Conservation (phyloP, 768 basidiomycete species). For the Flagelloscypha sp. region DNA sequence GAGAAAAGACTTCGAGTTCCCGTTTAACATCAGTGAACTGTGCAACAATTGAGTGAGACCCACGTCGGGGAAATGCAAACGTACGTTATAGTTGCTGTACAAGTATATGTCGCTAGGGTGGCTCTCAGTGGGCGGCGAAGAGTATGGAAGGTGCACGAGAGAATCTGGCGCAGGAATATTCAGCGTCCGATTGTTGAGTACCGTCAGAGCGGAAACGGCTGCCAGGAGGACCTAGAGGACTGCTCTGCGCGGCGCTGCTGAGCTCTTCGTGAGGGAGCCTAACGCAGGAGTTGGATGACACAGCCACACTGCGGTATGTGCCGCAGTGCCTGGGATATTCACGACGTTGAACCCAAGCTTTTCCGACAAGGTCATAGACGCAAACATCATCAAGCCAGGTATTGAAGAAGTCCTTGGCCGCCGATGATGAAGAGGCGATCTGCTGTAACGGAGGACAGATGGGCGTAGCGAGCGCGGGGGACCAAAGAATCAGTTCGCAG, state of each 20-base stretch:
- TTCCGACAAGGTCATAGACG: constrained; percentile 70
- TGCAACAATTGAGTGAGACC: constrained; percentile 8
- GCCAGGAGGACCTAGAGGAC: constrained; percentile 46
- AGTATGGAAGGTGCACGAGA: constrained; percentile 69
- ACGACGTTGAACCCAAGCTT: constrained; percentile 72
- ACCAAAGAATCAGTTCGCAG: constrained; percentile 36
- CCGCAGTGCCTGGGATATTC: constrained; percentile 91
- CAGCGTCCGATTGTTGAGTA: constrained; percentile 28
- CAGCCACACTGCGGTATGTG: constrained; percentile 90
- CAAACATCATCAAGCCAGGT: constrained; percentile 92
- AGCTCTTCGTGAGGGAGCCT: constrained; percentile 60
- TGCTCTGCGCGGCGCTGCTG: constrained; percentile 29
- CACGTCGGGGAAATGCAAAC: constrained; percentile 17
- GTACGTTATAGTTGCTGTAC: constrained; percentile 94
- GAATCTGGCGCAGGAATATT: constrained; percentile 51
- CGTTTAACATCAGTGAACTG: constrained; percentile 94
- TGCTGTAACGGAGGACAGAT: constrained; percentile 80
- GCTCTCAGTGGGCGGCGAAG: constrained; percentile 60
- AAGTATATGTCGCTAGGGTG: constrained; percentile 81
- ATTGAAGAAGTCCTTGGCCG: constrained; percentile 89
- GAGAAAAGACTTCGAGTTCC: constrained; percentile 87
- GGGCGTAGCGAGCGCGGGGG: constrained; percentile 89
- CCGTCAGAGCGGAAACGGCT: constrained; percentile 49
- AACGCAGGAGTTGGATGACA: constrained; percentile 61
- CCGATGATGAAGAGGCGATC: constrained; percentile 87